Evolutionary conservation across 805 yeast genomes (phyloP).

Genomic region (Yarrowia keelungensis): DNA sequence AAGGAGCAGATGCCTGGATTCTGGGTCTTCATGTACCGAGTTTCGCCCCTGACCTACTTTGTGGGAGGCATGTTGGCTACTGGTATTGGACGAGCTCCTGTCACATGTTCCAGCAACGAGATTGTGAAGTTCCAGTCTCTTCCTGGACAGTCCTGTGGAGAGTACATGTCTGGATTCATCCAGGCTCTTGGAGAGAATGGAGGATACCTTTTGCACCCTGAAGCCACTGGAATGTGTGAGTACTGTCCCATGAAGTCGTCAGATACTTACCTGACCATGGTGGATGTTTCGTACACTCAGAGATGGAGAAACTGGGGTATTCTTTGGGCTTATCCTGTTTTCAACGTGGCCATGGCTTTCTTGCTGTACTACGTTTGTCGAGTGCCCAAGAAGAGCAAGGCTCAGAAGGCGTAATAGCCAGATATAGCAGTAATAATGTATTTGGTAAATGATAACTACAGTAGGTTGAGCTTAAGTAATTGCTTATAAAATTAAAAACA

Average conservation of each 20-base stretch:
- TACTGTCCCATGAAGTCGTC: constrained; percentile 68
- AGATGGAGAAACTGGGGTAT: constrained; percentile 69
- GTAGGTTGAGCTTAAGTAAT: too few species aligned
- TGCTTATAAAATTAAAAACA: too few species aligned
- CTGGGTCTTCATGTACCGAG: constrained; percentile 81
- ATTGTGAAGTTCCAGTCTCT: constrained; percentile 60
- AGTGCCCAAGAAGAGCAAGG: constrained; percentile 58
- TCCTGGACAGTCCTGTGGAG: constrained; percentile 63
- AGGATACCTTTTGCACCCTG: constrained; percentile 57
- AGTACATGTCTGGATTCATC: constrained; percentile 56
- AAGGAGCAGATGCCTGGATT: constrained; percentile 68
- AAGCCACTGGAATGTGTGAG: constrained; percentile 60
- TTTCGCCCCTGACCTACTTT: constrained; percentile 71
- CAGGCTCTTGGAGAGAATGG: constrained; percentile 47
- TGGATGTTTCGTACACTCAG: constrained; percentile 48
- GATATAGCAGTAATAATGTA: not conserved
- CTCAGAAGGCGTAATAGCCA: not conserved
- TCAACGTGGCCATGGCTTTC: constrained; percentile 56
- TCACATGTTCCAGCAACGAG: constrained; percentile 59
- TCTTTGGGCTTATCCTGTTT: constrained; percentile 57
- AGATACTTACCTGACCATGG: constrained; percentile 60
- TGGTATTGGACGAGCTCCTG: constrained; percentile 56
- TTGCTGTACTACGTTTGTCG: constrained; percentile 69
- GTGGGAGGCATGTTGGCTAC: constrained; percentile 60
- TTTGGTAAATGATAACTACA: not conserved